Percentiles rank a stretch among this genome's conserved stretches.
Evolutionary conservation across 257 asterid species (phyloP).

Genomic region (Sherardia arvensis): DNA sequence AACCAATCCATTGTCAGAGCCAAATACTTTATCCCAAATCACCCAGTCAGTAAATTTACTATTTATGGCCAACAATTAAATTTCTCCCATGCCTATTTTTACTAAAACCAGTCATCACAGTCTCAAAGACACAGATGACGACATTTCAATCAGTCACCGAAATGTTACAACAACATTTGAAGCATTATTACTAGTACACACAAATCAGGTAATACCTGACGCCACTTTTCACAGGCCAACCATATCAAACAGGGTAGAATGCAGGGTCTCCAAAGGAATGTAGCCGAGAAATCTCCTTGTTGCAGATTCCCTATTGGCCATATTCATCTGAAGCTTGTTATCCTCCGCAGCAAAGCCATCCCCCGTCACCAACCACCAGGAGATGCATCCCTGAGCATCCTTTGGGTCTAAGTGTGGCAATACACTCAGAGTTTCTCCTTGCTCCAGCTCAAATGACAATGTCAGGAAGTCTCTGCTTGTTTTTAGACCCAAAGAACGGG

Average conservation of each 20-base stretch:
- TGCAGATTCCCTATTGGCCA: conserved; percentile 39
- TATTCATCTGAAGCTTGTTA: conserved; percentile 37
- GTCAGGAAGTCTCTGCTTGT: conserved; percentile 69
- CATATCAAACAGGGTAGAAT: conserved; percentile 69
- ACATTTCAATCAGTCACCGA: too few relatives aligned
- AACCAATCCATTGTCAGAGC: background rate
- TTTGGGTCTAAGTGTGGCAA: conserved; percentile 87
- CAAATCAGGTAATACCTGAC: conserved; percentile 20
- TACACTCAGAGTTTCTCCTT: conserved; percentile 60
- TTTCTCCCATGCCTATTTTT: background rate
- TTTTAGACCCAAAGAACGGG: conserved; percentile 66
- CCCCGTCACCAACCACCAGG: conserved; percentile 84
- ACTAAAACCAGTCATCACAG: background rate
- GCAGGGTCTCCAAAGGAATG: conserved; percentile 55
- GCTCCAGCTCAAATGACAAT: conserved; percentile 77
- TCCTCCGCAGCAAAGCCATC: conserved; percentile 49
- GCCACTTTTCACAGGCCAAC: conserved; percentile 60
- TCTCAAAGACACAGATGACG: too few relatives aligned
- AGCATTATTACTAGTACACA: background rate
- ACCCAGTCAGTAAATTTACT: background rate
- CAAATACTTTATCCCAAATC: background rate
- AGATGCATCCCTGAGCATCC: conserved; percentile 71
- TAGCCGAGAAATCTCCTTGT: conserved; percentile 69
- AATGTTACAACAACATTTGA: too few relatives aligned
- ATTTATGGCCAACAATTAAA: background rate